Base-by-base conservation (phyloP, 768 basidiomycete species). In the Sarcodon aspratus region DNA sequence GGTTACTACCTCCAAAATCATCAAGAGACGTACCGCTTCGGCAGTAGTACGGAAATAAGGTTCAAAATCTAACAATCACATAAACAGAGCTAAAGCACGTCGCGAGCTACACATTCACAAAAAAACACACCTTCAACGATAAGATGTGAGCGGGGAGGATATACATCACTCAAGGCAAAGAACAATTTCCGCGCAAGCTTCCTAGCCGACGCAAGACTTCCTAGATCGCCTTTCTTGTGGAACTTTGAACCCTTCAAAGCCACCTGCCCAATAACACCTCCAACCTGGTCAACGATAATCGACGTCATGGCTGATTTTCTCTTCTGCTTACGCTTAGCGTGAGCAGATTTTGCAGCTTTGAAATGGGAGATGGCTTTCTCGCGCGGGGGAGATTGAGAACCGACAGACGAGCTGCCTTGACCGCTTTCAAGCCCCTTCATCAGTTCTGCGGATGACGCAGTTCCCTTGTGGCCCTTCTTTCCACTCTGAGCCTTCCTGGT, bases 31-130 rank as follows among this genome's bases (percentile, higher is more conserved):
- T 54, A 84, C 82, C 33, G 86, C 86, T 57, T 89, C 86, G n/a
- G 74, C 66, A 32, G 76, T 76, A 0, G 77, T 73, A 36, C 70
- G 73, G 63, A 89, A 89, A 59, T 87, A 89, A 0, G 86, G 85
- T 56, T 77, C 69, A 58, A 89, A 89, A 58, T 89, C 86, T 85
- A 50, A 7, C 31, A 45, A 32, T 27, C 46, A 21, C n/a, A 51
- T 45, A 6, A 48, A 21, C n/a, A 49, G 13, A 17, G 51, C 21
- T 15, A 47, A 47, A 17, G 9, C 45, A 45, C n/a, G 21, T 27
- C 5, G 5, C 21, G 21, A 27, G 21, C 12, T 15, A 50, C 34
- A 13, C n/a, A 10, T 33, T 10, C 40, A 27, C 9, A 8, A 21
- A 45, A 10, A 13, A 47, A 55, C 68, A 40, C 46, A 79, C 83